phyloP scores from a whole-genome alignment of 768 basidiomycete species.

The Amyloporia xantha region DNA sequence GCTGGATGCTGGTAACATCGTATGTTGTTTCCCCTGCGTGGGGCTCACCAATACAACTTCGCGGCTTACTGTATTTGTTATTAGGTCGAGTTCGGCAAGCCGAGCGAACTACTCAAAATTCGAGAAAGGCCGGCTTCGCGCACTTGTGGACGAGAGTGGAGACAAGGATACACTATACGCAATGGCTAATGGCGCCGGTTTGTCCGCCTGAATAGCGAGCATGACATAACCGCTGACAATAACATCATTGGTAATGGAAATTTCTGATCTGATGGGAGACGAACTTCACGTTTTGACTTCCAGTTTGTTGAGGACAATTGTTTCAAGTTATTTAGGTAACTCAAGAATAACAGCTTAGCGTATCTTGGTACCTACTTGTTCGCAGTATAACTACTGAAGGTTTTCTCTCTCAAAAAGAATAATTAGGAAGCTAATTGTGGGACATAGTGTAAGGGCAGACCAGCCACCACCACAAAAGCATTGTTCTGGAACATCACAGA shows the following conservation, averaged over 20 bases:
- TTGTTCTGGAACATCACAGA: too few species aligned
- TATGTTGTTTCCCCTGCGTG: conserved; percentile 6
- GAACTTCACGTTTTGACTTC: neutral
- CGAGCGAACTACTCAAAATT: conserved; percentile 32
- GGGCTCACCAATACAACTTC: neutral
- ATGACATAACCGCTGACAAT: too few species aligned
- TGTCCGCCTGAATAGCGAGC: too few species aligned
- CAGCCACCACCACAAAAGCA: too few species aligned
- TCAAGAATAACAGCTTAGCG: too few species aligned
- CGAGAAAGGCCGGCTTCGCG: conserved; percentile 27
- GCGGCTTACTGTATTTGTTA: neutral
- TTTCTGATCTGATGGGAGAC: neutral
- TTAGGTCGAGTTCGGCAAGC: conserved; percentile 41
- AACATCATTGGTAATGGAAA: neutral
- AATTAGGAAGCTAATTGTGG: too few species aligned
- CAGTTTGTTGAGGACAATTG: neutral
- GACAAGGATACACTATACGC: conserved; percentile 30
- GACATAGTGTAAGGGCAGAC: too few species aligned
- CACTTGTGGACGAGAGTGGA: conserved; percentile 34
- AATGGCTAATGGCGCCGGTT: conserved; percentile 16
- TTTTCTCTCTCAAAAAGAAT: too few species aligned
- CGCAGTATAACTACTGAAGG: too few species aligned
- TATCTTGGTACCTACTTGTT: too few species aligned
- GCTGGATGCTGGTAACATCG: conserved; percentile 34
- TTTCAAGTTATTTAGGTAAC: too few species aligned